Base-by-base conservation (phyloP, 768 basidiomycete genomes). In the Naganishia friedmannii region DNA sequence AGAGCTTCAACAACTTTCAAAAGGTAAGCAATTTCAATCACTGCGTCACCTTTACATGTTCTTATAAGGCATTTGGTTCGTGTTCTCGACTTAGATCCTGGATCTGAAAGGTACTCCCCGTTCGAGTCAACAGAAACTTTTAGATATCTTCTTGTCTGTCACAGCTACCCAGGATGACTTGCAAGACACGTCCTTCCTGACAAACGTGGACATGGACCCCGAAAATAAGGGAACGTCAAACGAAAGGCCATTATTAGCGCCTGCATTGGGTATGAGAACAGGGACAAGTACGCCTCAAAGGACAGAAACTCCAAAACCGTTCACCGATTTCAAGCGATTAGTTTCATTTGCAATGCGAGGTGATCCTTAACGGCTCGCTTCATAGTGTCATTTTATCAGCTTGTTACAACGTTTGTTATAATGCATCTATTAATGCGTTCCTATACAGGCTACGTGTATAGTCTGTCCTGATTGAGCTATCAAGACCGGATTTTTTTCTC, bases 1-100 rank as follows among this genome's bases (percentile, higher is more conserved):
- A 90, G 6, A 94, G 93, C 1, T 94, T 94, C 81, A 90, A 89
- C 34, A 98, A 98, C 82, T 99, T 99, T 84, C 96, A 98, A 84
- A 99, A 99, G 87, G 93, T 90, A 39, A 46, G 81, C 66, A 37
- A 15, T n/a, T 2, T 28, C 15, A 3, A 42, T 5, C 15, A 5
- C 39, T 45, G 8, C 34, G 32, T 4, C 12, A 12, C n/a, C 17
- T 17, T 66, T 17, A 28, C 42, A 17, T 63, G 23, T 23, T 15
- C 9, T 3, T 23, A 34, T 28, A n/a, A 60, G 9, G 10, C 12
- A n/a, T 21, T 53, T 54, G 42, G 7, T 42, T 15, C 9, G 4
- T 58, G 26, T 56, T 31, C 42, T 32, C 56, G 15, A 26, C n/a
- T 19, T 71, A 96, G 93, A 91, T 97, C 66, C 85, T 97, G 21